Conservation (phyloP, 768 basidiomycete genomes). For the Boletellus ananas region DNA sequence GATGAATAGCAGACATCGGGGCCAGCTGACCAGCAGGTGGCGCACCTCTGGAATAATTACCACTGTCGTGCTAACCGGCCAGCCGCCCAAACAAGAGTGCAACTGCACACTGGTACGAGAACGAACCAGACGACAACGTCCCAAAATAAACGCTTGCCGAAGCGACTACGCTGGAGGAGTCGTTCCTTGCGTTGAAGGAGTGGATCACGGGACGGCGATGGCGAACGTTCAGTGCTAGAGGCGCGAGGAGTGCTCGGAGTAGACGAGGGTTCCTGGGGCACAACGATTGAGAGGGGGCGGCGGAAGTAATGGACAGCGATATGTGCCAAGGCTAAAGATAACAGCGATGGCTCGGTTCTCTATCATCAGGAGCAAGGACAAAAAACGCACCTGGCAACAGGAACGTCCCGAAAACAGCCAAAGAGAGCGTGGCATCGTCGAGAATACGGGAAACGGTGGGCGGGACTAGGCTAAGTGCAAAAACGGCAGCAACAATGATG, state of each 20-base stretch:
- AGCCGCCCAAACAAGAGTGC: conserved; percentile 53
- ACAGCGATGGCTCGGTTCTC: neutral
- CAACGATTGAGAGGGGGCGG: conserved; percentile 78
- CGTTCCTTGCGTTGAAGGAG: conserved; percentile 85
- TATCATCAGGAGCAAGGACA: neutral
- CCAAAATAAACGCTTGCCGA: conserved; percentile 73
- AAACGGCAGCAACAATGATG: conserved; percentile 39
- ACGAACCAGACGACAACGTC: conserved; percentile 81
- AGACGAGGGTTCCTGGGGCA: conserved; percentile 46
- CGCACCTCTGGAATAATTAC: conserved; percentile 32
- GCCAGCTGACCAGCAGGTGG: conserved; percentile 8
- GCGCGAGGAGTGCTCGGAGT: conserved; percentile 17
- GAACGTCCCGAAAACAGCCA: conserved; percentile 55
- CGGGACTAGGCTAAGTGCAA: conserved; percentile 46
- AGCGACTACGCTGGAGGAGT: conserved; percentile 70
- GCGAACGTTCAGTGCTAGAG: conserved; percentile 16
- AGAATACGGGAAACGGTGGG: conserved; percentile 35
- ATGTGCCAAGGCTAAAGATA: conserved; percentile 59
- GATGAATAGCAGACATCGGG: neutral
- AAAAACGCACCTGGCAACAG: conserved; percentile 51
- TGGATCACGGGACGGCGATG: conserved; percentile 49
- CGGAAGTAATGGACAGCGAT: conserved; percentile 81
- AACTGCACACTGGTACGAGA: conserved; percentile 55
- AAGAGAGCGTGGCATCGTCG: conserved; percentile 47
- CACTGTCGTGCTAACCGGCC: conserved; percentile 52